Base-by-base conservation (phyloP, 179 eudicot genomes). In the Silene noctiflora region DNA sequence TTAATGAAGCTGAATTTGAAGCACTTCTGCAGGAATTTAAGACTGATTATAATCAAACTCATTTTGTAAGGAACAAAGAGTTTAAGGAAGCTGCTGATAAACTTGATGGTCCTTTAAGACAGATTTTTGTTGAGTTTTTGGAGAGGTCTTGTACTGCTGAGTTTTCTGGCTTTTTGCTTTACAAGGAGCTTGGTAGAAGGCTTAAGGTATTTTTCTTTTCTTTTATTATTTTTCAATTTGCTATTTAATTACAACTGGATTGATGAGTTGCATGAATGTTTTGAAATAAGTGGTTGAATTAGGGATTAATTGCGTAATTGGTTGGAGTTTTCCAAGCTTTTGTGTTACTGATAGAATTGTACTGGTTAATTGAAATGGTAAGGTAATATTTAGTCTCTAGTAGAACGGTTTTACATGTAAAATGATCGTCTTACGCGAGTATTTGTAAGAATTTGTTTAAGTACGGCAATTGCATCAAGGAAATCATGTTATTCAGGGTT, bases 141-240 rank as follows among this genome's bases (percentile, higher is more conserved):
- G 96, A 94, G 86, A 87, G 98, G 85, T 94, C 98, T 76, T 95
- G 99, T 75, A 95, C 99, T 78, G 99, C 99, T 82, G 96, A 92
- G 77, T 95, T 95, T 83, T 95, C 99, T 64, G 99, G 99, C 0
- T 92, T 95, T 68, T 81, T 92, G 79, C 95, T 92, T 33, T 92
- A 92, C 84, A 94, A 92, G 82, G 97, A 95, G 87, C 96, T 95
- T 72, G 96, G 97, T 13, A 86, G 97, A 72, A 92, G 99, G 85
- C 99, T 95, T 25, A 95, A 95, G 97, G 99, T 91, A 80, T 8
- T 7, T 29, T 24, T 22, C 1, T 39, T 17, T 46, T 31, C n/a
- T 66, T 5, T 6, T 4, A 33, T 4, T 63, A 10, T 63, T 0
- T 1, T 24, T 33, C 39, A 33, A 33, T 33, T 33, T 33, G 6